phyloP scores from a whole-genome alignment of 805 yeast species.

The Alloascoidea hylecoeti region DNA sequence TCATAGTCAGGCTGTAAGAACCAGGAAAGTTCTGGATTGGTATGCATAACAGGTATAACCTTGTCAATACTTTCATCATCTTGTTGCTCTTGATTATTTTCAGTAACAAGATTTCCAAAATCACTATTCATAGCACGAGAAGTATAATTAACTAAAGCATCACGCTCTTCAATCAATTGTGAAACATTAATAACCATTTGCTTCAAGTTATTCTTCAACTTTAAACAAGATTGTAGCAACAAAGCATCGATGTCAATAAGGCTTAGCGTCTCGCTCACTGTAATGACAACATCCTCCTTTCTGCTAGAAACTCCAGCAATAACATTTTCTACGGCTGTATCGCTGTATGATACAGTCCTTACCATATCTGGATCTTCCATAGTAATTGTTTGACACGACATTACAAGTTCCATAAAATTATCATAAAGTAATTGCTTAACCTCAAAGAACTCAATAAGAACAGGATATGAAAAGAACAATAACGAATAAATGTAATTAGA shows the following conservation, averaged over 20 bases:
- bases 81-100: conserved; percentile 35
- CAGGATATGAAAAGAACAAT: neutral
- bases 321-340: neutral
- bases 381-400: conserved; percentile 59
- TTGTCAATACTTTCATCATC: conserved; percentile 20
- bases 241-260: neutral
- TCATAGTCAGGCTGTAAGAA: conserved; percentile 36
- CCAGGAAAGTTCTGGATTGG: conserved; percentile 23
- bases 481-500: neutral
- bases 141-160: conserved; percentile 54
- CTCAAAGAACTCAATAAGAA: conserved; percentile 42
- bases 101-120: conserved; percentile 24
- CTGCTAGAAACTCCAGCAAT: neutral
- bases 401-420: conserved; percentile 36
- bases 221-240: neutral
- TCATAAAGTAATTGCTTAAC: conserved; percentile 63
- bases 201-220: conserved; percentile 18
- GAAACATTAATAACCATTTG: conserved; percentile 26
- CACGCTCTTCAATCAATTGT: conserved; percentile 57
- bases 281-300: neutral
- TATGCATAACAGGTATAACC: conserved; percentile 4
- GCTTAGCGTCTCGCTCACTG: neutral
- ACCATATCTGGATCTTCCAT: conserved; percentile 67
- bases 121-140: conserved; percentile 70
- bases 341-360: conserved; percentile 30